phyloP scores from a whole-genome alignment of 768 basidiomycete genomes.

The Rhizopogon vinicolor region DNA sequence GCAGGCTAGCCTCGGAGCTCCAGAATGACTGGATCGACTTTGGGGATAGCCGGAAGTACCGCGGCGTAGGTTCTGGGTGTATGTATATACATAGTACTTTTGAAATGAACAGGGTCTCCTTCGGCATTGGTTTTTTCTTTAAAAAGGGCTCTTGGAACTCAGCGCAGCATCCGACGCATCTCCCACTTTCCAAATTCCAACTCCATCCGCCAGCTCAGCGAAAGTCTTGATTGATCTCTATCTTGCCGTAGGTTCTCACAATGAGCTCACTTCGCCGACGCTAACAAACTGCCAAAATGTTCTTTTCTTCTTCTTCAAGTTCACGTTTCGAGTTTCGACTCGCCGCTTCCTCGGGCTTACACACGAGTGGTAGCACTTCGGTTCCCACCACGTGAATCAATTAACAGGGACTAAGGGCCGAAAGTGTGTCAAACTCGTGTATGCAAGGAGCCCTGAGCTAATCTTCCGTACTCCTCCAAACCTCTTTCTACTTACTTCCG shows the following conservation, averaged over 20 bases:
- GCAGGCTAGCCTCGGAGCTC: too few species aligned
- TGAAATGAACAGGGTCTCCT: too few species aligned
- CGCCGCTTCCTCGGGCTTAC: conserved; percentile 11
- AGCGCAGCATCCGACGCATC: conserved; percentile 16
- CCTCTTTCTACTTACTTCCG: conserved; percentile 10
- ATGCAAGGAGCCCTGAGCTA: conserved; percentile 28
- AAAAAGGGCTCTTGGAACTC: conserved; percentile 17
- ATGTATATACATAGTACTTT: too few species aligned
- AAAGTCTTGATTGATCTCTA: conserved; percentile 22
- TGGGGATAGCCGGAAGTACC: too few species aligned
- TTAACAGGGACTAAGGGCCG: conserved; percentile 22
- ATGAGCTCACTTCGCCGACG: neutral
- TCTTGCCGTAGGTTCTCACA: conserved; percentile 17
- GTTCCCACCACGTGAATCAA: conserved; percentile 32
- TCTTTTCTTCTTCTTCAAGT: neutral
- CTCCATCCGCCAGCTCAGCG: conserved; percentile 31
- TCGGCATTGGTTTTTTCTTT: neutral
- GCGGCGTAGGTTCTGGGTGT: too few species aligned
- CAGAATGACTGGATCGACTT: too few species aligned
- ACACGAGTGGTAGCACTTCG: conserved; percentile 20
- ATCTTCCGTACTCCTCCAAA: conserved; percentile 24
- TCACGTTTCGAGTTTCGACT: neutral
- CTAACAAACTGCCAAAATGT: conserved; percentile 24
- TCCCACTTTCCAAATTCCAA: conserved; percentile 16
- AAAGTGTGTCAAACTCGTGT: conserved; percentile 33